A percentile compares a stretch with the other conserved stretches of the same genome.
These are phyloP conservation scores for Leishmania martiniquensis DNA, from an alignment of 208 protist species.

Conservation along the genomic window DNA sequence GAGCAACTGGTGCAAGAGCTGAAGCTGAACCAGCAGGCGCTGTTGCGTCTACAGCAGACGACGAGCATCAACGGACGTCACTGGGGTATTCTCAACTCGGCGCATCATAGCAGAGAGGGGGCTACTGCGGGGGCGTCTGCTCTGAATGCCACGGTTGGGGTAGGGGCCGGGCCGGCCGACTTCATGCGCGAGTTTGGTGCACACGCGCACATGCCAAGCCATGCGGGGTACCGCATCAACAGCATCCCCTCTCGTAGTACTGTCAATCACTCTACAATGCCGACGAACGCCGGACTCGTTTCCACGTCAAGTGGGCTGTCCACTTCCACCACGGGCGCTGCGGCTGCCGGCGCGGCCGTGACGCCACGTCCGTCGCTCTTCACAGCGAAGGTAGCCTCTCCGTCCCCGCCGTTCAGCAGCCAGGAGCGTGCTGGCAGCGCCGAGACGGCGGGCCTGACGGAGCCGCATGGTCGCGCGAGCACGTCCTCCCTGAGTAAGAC, in stretches of 20 bases:
- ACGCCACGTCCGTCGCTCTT: neutral
- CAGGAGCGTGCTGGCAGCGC: constrained; percentile 34
- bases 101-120: constrained; percentile 2
- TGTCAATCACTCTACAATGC: neutral
- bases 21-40: constrained; percentile 74
- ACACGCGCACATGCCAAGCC: constrained; percentile 10
- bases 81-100: constrained; percentile 46
- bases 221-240: neutral
- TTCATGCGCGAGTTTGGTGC: constrained; percentile 32
- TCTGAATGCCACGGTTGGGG: neutral
- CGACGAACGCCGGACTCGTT: neutral
- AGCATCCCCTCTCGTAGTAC: neutral
- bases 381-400: constrained; percentile 6
- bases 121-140: neutral
- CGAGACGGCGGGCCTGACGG: constrained; percentile 30
- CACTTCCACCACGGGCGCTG: neutral
- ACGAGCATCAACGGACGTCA: constrained; percentile 74
- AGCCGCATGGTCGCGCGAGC: constrained; percentile 29
- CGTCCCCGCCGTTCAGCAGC: constrained; percentile 18
- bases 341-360: neutral
- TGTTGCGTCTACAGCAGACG: constrained; percentile 82
- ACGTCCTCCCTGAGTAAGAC: constrained; percentile 16
- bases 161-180: neutral
- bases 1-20: constrained; percentile 74
- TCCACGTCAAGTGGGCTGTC: neutral